Percentiles rank a stretch among this genome's conserved stretches.
Evolutionary conservation across 768 basidiomycete genomes (phyloP).

Genomic region (Hypholoma fasciculare): DNA sequence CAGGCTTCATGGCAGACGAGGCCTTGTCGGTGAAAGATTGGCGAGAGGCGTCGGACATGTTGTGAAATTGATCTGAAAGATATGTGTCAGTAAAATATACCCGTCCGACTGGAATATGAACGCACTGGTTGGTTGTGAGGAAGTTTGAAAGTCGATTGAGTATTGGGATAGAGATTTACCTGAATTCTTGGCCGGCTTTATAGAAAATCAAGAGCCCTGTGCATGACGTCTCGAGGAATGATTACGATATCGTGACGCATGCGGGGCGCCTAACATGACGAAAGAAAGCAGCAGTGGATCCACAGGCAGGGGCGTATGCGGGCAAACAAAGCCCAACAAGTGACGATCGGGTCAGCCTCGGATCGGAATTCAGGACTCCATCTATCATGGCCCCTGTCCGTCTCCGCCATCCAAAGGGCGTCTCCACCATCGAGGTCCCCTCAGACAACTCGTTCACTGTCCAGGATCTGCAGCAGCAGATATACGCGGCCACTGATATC

Average conservation of each 20-base stretch:
- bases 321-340: slow-evolving; percentile 18
- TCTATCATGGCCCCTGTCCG: slow-evolving; percentile 68
- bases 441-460: slow-evolving; percentile 60
- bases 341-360: slow-evolving; percentile 12
- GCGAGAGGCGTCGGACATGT: slow-evolving; percentile 57
- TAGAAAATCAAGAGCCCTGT: slow-evolving; percentile 1
- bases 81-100: neutral
- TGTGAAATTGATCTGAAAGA: slow-evolving; percentile 9
- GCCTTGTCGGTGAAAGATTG: slow-evolving; percentile 64
- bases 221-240: slow-evolving; percentile 1
- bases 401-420: slow-evolving; percentile 83
- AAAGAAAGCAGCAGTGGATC: neutral
- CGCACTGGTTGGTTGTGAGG: slow-evolving; percentile 10
- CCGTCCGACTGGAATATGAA: neutral
- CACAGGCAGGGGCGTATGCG: neutral
- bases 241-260: slow-evolving; percentile 11
- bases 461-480: slow-evolving; percentile 71
- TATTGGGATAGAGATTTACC: neutral
- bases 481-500: slow-evolving; percentile 68
- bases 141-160: slow-evolving; percentile 6
- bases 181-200: slow-evolving; percentile 2
- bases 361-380: neutral
- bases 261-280: neutral
- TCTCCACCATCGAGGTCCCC: slow-evolving; percentile 73
- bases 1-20: slow-evolving; percentile 53